Conservation (phyloP, 2,329 filamentous ascomycete species). For the Didymella sp. region DNA sequence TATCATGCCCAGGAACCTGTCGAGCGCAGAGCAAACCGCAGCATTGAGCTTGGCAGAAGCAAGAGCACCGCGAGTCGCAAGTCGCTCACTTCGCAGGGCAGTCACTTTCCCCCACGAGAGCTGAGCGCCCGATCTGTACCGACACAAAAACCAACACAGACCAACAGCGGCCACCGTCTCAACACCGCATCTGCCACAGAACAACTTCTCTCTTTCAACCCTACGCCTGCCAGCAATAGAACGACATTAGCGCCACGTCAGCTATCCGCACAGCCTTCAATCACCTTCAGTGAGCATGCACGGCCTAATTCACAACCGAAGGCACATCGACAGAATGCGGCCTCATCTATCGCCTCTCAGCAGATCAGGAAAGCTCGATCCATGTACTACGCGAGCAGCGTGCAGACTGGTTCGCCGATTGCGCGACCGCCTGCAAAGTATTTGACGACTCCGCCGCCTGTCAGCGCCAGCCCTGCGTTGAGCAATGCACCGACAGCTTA, state of each 20-base stretch:
- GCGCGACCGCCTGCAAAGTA: conserved; percentile 44
- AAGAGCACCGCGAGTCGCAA: conserved; percentile 48
- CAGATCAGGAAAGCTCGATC: conserved; percentile 49
- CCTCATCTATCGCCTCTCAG: conserved; percentile 41
- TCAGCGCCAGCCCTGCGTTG: conserved; percentile 14
- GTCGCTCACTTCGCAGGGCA: conserved; percentile 43
- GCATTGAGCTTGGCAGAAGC: conserved; percentile 33
- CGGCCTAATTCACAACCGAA: conserved; percentile 39
- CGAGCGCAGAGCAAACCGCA: conserved; percentile 23
- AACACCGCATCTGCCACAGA: conserved; percentile 24
- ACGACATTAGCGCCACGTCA: conserved; percentile 6
- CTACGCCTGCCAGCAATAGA: conserved; percentile 13
- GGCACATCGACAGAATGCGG: conserved; percentile 29
- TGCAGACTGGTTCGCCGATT: conserved; percentile 48
- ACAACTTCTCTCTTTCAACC: conserved; percentile 32
- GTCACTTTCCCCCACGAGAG: conserved; percentile 47
- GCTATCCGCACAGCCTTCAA: conserved; percentile 31
- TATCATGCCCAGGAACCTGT: conserved; percentile 36
- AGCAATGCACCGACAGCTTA: not conserved
- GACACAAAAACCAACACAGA: conserved; percentile 22
- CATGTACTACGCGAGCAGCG: conserved; percentile 50
- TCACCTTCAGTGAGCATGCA: conserved; percentile 32
- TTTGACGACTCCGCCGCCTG: conserved; percentile 34
- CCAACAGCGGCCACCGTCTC: conserved; percentile 19
- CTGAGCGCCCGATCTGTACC: conserved; percentile 39